These are phyloP conservation scores for Pseudohalonectria lignicola DNA, from an alignment of 2,329 filamentous ascomycete genomes.

Conservation along the genomic window DNA sequence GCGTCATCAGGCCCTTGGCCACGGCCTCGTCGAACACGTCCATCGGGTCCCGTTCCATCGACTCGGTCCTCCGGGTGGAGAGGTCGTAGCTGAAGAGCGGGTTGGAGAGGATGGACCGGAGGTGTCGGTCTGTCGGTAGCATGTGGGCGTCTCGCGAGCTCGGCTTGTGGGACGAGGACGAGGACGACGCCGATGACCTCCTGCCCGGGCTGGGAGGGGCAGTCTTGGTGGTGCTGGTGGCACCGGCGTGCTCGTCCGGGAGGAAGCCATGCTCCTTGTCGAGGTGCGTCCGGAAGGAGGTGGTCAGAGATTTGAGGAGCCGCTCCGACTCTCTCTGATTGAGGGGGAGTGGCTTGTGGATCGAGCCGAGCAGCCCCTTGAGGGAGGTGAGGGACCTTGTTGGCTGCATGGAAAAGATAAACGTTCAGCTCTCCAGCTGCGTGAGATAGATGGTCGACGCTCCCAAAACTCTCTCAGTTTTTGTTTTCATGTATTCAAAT, in stretches of 20 bases:
- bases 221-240: neutral
- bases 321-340: constrained; percentile 38
- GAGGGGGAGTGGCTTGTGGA: constrained; percentile 42
- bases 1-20: constrained; percentile 43
- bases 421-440: too few species aligned
- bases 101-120: constrained; percentile 46
- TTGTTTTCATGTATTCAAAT: too few species aligned
- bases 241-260: constrained; percentile 12
- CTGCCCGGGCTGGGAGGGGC: neutral
- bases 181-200: too few species aligned
- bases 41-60: constrained; percentile 29
- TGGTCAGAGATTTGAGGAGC: constrained; percentile 43
- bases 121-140: constrained; percentile 33
- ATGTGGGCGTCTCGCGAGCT: too few species aligned
- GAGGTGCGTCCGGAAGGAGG: constrained; percentile 46
- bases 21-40: constrained; percentile 46
- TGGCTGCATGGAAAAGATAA: too few species aligned
- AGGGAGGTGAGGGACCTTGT: constrained; percentile 25
- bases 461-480: too few species aligned
- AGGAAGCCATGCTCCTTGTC: constrained; percentile 43
- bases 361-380: constrained; percentile 28
- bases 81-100: constrained; percentile 36
- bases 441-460: too few species aligned
- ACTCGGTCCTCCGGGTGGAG: constrained; percentile 8
- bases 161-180: too few species aligned